Evolutionary conservation across 1,284 basidiomycete species (phyloP), one percentile per base, ranked within the genome.

Genomic region (Filobasidium uniguttulatum): DNA sequence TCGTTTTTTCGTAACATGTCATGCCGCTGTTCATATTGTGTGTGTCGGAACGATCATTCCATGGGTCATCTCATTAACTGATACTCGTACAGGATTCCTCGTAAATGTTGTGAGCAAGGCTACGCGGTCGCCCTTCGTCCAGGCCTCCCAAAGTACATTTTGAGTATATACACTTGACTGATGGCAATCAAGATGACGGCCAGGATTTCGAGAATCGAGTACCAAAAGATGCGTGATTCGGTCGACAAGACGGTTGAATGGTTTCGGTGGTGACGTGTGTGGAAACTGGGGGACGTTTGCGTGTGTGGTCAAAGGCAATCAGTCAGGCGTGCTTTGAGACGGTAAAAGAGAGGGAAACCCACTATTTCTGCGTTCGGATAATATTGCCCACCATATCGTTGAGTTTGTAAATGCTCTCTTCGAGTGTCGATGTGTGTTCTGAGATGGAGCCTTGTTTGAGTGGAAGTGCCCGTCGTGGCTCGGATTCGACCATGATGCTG

Each of bases 361-460:
- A 91, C 85, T 89, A 81, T 73, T 90, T 89, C 72, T 96, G 90
- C 41, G 83, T 85, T 55, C 90, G 73, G 68, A 89, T 85, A 56
- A 96, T 83, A 58, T 77, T 84, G 72, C 81, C 77, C 53, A 96
- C 68, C 77, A 89, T 77, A 20, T 82, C 83, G 58, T 80, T 86
- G 52, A 96, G 72, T 56, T 86, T 80, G 72, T 87, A 93, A 51
- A 91, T 82, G 65, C 85, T 89, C 73, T 96, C 90, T 68, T 96
- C 89, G 50, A 96, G 71, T 12, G 84, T 79, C 50, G 78, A 85
- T 20, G 90, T 93, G 60, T 94, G 89, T 55, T 94, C 89, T 17
- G 82, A 74, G 43, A 96, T 78, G 17, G 68, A 68, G 22, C 63
- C 65, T 51, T 69, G 67, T 70, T 91, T 85, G 3, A 81, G 80